phyloP scores from a whole-genome alignment of 257 asterid species.

The Solanum pimpinellifolium region DNA sequence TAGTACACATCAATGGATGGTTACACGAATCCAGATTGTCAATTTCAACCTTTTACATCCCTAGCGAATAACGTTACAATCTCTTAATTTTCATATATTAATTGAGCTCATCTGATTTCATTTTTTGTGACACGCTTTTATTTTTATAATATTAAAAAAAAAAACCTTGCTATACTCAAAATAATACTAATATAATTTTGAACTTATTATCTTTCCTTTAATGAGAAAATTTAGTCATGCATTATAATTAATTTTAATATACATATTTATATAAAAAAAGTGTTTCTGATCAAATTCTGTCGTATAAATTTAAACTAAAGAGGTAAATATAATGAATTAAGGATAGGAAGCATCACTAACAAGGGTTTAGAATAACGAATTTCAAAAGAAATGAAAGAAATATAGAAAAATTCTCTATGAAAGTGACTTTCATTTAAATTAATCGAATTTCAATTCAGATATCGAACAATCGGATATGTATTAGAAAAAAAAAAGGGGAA shows the following conservation, averaged over 20 bases:
- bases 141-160: no score
- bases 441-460: accelerated
- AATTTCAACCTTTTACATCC: background rate
- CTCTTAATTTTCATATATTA: background rate
- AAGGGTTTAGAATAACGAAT: background rate
- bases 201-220: background rate
- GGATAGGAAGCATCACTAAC: background rate
- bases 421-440: no score
- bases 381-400: background rate
- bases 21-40: background rate
- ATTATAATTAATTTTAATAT: background rate
- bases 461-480: no score
- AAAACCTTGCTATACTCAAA: no score
- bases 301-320: background rate
- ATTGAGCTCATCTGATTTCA: background rate
- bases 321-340: background rate
- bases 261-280: background rate
- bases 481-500: accelerated
- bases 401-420: no score
- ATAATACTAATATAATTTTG: background rate
- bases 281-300: background rate
- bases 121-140: background rate
- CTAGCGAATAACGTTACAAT: background rate
- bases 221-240: background rate
- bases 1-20: background rate